Base-by-base conservation (phyloP, 1,139 yeast species). In the Taphrina deformans region DNA sequence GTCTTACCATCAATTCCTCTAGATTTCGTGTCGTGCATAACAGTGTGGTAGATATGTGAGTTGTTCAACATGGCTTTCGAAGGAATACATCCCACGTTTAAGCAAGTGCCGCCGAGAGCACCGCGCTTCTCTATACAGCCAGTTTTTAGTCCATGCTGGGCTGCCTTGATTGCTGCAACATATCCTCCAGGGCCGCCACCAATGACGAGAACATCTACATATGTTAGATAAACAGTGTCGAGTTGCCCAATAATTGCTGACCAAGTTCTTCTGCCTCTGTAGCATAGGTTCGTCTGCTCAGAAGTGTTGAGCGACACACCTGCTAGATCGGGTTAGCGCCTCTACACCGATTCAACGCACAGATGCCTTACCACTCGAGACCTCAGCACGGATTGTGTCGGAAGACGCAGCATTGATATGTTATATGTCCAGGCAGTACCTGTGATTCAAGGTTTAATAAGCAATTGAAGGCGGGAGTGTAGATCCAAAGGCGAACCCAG, bases 111-210 rank as follows among this genome's bases (percentile, higher is more conserved):
- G 70, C 99, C 99, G 71, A 95, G 85, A 41, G 86, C 79, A 53
- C 99, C 99, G 79, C 99, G 87, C 81, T 90, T 91, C 78, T 95
- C 99, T 71, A 95, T 82, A 84, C 99, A 93, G 51, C 97, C 99
- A 66, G 97, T 90, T 65, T 91, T 87, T 72, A 83, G 82, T 45
- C 98, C 98, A 69, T 91, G 82, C 80, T 95, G 99, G 62, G 99
- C 99, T 67, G 97, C 97, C 79, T 90, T 92, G 77, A 95, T 95
- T 74, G 99, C 99, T 67, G 98, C 98, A 71, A 95, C 96, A 70
- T 78, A 78, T 10, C 99, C 99, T 78, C 98, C 99, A 71, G 99
- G 99, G 67, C 99, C 99, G 73, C 97, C 99, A 72, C 99, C 99
- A 75, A 95, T 88, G 72, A 95, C 90, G 10, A 55, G 46, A 24